phyloP scores from a whole-genome alignment of 1,284 basidiomycete species.

The Pyrrhoderma lamaoense region DNA sequence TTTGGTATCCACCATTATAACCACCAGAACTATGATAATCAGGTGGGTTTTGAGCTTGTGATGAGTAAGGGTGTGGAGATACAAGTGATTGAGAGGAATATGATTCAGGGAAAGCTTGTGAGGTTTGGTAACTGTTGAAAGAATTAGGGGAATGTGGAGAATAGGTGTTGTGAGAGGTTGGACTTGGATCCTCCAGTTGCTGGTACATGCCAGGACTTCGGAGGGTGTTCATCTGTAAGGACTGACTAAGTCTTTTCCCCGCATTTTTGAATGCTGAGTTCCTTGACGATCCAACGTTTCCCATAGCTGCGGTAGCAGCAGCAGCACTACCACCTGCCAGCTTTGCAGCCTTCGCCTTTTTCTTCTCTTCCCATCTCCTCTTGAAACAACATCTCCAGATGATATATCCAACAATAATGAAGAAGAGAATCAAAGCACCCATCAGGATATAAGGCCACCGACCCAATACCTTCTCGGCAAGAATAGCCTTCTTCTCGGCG shows the following conservation, averaged over 20 bases:
- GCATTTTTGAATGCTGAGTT: background rate
- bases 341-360: constrained; percentile 24
- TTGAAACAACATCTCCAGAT: constrained; percentile 62
- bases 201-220: constrained; percentile 1
- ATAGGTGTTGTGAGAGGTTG: too few species aligned
- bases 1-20: too few species aligned
- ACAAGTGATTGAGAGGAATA: too few species aligned
- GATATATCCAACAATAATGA: constrained; percentile 42
- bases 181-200: constrained; percentile 1
- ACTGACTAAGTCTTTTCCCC: background rate
- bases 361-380: constrained; percentile 21
- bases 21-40: too few species aligned
- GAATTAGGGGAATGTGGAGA: too few species aligned
- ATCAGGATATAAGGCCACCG: constrained; percentile 70
- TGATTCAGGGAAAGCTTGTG: too few species aligned
- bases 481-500: constrained; percentile 63
- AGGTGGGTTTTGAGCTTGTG: too few species aligned
- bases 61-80: too few species aligned
- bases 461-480: constrained; percentile 60
- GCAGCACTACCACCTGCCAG: background rate
- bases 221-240: constrained; percentile 12
- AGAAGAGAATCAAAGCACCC: constrained; percentile 50
- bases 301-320: background rate
- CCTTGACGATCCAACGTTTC: background rate
- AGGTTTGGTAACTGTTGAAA: too few species aligned